phyloP scores from a whole-genome alignment of 2,329 filamentous ascomycete genomes.

The Fusarium staphyleae region DNA sequence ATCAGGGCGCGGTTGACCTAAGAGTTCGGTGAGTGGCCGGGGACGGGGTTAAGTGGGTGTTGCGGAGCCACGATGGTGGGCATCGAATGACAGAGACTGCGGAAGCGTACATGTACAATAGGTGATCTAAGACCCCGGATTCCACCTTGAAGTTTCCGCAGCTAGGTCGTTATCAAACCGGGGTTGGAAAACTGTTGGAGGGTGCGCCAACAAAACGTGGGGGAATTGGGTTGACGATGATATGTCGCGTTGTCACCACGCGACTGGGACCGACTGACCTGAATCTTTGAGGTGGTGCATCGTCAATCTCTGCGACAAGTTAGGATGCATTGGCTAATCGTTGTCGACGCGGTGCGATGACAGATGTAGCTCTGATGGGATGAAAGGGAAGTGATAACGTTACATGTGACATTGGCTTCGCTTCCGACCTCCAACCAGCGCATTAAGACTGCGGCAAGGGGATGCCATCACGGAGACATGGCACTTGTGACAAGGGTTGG shows the following conservation, averaged over 20 bases:
- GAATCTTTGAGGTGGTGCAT: constrained; percentile 20
- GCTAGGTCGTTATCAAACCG: constrained; percentile 29
- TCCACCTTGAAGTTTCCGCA: constrained; percentile 7
- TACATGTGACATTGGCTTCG: constrained; percentile 1
- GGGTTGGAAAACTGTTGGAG: constrained; percentile 11
- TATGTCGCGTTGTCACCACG: too few species aligned
- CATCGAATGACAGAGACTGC: constrained; percentile 19
- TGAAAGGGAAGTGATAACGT: background rate
- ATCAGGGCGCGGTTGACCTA: constrained; percentile 29
- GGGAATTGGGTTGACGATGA: constrained; percentile 21
- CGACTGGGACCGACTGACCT: constrained; percentile 18
- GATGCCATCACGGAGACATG: constrained; percentile 10
- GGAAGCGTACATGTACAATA: constrained; percentile 11
- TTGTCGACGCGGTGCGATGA: background rate
- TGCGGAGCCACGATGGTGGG: constrained; percentile 28
- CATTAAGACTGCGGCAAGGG: background rate
- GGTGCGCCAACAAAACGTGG: constrained; percentile 30
- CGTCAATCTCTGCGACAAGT: constrained; percentile 4
- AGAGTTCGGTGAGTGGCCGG: constrained; percentile 28
- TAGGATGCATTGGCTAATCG: constrained; percentile 5
- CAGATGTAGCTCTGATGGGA: background rate
- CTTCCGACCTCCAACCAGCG: background rate
- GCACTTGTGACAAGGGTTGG: constrained; percentile 6
- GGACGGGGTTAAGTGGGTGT: constrained; percentile 22
- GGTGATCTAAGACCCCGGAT: constrained; percentile 17